Base-by-base conservation (phyloP, 1,284 basidiomycete species). In the Phylloboletellus chloephorus region DNA sequence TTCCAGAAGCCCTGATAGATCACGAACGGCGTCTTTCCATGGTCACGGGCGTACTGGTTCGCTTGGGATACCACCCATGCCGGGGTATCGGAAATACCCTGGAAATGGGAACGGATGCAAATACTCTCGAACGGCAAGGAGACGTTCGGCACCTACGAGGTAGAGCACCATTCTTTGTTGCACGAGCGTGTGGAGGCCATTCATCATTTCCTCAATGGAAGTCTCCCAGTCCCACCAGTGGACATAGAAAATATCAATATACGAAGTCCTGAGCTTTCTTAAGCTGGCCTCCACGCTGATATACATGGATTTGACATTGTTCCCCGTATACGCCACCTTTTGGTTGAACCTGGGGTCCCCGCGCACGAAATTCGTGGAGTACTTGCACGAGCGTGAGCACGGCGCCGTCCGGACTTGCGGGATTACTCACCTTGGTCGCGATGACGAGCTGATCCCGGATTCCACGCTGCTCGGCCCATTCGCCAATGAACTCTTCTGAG, bases 1-100 rank as follows among this genome's bases (percentile, higher is more conserved):
- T 67, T 73, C 71, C 71, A 78, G 16, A 52, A 51, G 17, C 76
- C 76, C 55, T 78, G 74, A 57, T 75, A 78, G 40, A 77, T 59
- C 29, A 66, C 63, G 46, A 78, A 77, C 20, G 65, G 72, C 12
- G 69, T 61, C 51, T 72, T 58, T 6, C 65, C 70, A 44, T 70
- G 63, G n/a, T 65, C 64, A 12, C 48, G 44, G 23, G 75, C 74
- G 46, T 75, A 76, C 40, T 68, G 66, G 56, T 78, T 78, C 26
- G 69, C 70, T n/a, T 65, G 60, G 9, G 68, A 50, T 22, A 77
- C 73, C 25, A 74, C 51, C 71, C 70, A 75, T 7, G 74, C 73
- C 0, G 73, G 74, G 5, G 67, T 66, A 51, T 76, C 72, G 4
- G 57, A 59, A n/a, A 57, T 44, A 15, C 53, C 49, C 46, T 47